A percentile compares a stretch with the other conserved stretches of the same genome.
Evolutionary conservation across 108 stramenopile genomes (phyloP).

Genomic region (Bacterosira constricta): DNA sequence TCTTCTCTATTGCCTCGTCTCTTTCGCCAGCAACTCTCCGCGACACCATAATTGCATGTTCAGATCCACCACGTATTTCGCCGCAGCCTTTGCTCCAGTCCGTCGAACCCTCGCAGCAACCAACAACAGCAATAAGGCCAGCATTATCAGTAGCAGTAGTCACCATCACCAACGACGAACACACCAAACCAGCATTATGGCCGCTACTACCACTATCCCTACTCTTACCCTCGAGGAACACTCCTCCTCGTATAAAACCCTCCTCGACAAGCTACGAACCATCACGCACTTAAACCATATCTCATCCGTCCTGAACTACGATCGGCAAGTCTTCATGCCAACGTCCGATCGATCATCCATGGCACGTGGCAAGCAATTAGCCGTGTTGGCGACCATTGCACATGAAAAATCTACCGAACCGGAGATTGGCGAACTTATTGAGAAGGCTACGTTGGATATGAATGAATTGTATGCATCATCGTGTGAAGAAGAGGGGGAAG

Average conservation of each 20-base stretch:
- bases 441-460: slow-evolving; percentile 27
- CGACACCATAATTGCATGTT: too few relatives aligned
- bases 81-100: too few relatives aligned
- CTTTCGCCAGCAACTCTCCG: too few relatives aligned
- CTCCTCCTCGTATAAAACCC: slow-evolving; percentile 31
- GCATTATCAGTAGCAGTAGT: too few relatives aligned
- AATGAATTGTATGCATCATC: neutral
- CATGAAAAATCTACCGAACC: slow-evolving; percentile 71
- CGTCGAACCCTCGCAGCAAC: too few relatives aligned
- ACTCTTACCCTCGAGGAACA: slow-evolving; percentile 34
- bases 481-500: slow-evolving; percentile 9
- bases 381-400: slow-evolving; percentile 67
- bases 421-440: slow-evolving; percentile 44
- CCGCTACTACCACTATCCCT: slow-evolving; percentile 3
- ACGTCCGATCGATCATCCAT: slow-evolving; percentile 29
- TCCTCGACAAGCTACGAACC: slow-evolving; percentile 34
- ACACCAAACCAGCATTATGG: slow-evolving; percentile 9
- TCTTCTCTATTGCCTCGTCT: too few relatives aligned
- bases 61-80: too few relatives aligned
- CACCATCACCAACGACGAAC: too few relatives aligned
- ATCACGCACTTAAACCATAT: slow-evolving; percentile 40
- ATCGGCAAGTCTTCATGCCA: slow-evolving; percentile 76
- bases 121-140: too few relatives aligned
- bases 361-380: slow-evolving; percentile 66
- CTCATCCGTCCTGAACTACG: slow-evolving; percentile 40